Percentiles rank a stretch among this genome's conserved stretches.
Evolutionary conservation across 805 yeast species (phyloP).

Genomic region (Candida vartiovaarae): DNA sequence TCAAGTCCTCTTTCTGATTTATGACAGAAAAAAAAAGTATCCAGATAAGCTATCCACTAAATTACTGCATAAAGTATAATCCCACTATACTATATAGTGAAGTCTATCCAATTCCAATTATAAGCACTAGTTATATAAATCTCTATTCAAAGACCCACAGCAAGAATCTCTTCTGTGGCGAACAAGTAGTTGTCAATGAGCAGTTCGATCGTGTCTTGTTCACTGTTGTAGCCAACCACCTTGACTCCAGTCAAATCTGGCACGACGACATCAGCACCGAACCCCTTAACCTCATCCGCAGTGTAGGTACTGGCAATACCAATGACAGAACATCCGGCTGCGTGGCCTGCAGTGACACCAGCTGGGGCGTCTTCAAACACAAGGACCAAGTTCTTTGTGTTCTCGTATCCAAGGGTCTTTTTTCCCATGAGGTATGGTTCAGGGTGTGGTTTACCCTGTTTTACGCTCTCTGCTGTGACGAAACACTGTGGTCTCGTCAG

Average conservation of each 20-base stretch:
- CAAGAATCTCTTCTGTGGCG: neutral
- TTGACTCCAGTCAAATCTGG: slow-evolving; percentile 58
- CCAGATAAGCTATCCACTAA: no score
- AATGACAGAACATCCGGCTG: slow-evolving; percentile 74
- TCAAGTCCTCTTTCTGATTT: slow-evolving; percentile 11
- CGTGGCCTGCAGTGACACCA: slow-evolving; percentile 77
- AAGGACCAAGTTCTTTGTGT: slow-evolving; percentile 35
- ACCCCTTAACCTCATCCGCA: slow-evolving; percentile 54
- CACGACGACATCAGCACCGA: slow-evolving; percentile 78
- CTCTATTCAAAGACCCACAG: neutral
- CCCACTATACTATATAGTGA: no score
- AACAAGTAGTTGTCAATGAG: slow-evolving; percentile 29
- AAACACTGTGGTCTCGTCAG: slow-evolving; percentile 60
- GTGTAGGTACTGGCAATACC: slow-evolving; percentile 79
- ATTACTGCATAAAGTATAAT: no score
- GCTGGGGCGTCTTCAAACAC: slow-evolving; percentile 90
- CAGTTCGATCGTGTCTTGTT: slow-evolving; percentile 30
- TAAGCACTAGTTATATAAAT: neutral
- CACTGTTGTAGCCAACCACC: slow-evolving; percentile 46
- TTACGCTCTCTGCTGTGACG: slow-evolving; percentile 76
- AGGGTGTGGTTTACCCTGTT: slow-evolving; percentile 81
- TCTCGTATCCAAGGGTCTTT: slow-evolving; percentile 30
- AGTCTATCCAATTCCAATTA: no score
- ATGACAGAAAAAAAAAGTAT: neutral
- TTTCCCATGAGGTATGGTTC: slow-evolving; percentile 67